These are phyloP conservation scores for Malbranchea zuffiana DNA, from an alignment of 2,329 filamentous ascomycete species.

Conservation along the genomic window DNA sequence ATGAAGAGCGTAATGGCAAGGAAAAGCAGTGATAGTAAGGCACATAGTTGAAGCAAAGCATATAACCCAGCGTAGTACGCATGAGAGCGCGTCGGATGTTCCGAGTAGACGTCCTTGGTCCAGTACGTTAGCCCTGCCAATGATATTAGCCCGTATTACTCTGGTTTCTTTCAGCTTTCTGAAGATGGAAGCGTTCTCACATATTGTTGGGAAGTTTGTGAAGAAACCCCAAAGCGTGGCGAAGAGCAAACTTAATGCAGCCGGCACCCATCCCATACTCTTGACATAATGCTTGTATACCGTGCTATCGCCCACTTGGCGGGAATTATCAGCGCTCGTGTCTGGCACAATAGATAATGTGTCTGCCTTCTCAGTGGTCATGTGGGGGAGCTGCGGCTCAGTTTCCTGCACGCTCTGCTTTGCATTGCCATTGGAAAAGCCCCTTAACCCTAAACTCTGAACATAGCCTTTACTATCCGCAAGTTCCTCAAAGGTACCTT, in stretches of 20 bases:
- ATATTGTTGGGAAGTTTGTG: conserved; percentile 21
- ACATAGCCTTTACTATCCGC: conserved; percentile 19
- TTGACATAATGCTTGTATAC: conserved; percentile 7
- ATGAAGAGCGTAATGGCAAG: conserved; percentile 16
- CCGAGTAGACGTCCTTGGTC: conserved; percentile 16
- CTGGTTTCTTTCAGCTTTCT: neutral
- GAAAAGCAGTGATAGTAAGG: conserved; percentile 16
- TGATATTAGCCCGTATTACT: neutral
- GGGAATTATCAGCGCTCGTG: neutral
- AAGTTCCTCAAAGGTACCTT: conserved; percentile 28
- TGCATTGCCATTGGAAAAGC: conserved; percentile 1
- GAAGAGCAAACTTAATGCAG: conserved; percentile 9
- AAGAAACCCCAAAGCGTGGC: conserved; percentile 19
- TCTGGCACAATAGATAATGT: conserved; percentile 7
- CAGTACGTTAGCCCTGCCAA: conserved; percentile 18
- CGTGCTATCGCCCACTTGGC: conserved; percentile 3
- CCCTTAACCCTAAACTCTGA: conserved; percentile 16
- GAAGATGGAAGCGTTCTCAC: neutral
- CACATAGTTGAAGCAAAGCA: conserved; percentile 19
- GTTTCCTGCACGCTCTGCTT: neutral
- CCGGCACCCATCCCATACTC: conserved; percentile 2
- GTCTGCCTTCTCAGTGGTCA: neutral
- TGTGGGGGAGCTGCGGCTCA: neutral
- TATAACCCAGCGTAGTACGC: conserved; percentile 22
- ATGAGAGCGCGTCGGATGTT: conserved; percentile 15